These are phyloP conservation scores for Isochrysis galbana DNA, from an alignment of 78 protist genomes.

Conservation along the genomic window DNA sequence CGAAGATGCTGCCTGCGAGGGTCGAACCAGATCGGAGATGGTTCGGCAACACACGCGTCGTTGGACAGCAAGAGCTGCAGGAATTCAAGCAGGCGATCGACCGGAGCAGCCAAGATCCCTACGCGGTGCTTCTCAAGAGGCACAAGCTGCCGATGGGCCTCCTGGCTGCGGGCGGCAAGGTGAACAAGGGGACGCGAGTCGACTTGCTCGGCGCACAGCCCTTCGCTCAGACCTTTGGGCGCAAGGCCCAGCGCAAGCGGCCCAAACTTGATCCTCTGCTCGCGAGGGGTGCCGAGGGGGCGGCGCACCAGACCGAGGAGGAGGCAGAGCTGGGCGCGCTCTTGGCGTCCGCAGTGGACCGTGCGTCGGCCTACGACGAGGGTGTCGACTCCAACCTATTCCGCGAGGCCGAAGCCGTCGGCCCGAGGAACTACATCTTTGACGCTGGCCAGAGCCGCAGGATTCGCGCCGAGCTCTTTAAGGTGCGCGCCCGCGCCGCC, in stretches of 20 bases:
- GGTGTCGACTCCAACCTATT: not conserved
- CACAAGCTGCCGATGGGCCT: constrained; percentile 48
- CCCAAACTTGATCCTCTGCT: not conserved
- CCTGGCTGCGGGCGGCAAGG: not conserved
- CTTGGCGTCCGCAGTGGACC: not conserved
- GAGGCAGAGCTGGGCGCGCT: not conserved
- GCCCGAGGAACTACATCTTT: constrained; percentile 65
- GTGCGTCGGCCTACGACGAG: not conserved
- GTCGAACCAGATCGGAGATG: constrained; percentile 40
- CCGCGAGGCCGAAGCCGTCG: not conserved
- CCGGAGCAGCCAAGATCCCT: not conserved
- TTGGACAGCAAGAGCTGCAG: constrained; percentile 33
- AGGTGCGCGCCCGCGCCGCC: constrained; percentile 67
- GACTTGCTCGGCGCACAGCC: constrained; percentile 11
- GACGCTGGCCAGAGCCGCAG: constrained; percentile 92
- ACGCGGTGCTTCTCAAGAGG: constrained; percentile 11
- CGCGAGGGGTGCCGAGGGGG: not conserved
- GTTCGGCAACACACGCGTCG: constrained; percentile 55
- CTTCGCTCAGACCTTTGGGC: constrained; percentile 41
- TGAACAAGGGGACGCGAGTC: not conserved
- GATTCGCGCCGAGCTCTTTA: constrained; percentile 94
- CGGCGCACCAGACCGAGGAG: not conserved
- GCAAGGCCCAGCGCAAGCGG: not conserved
- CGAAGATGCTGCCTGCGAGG: constrained; percentile 7
- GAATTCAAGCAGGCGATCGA: constrained; percentile 15